These are phyloP conservation scores for peach (Prunus persica) DNA, from an alignment of 306 rosid species.

Conservation along the genomic window Prunus_persica_NCBIv2 NC_034009.1:33792001-33792500, in stretches of 20 bases:
- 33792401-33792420: too few species aligned
- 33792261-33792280: neutral
- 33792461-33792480: too few species aligned
- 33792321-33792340: too few species aligned
- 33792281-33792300: too few species aligned
- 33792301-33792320: too few species aligned
- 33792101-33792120: conserved; percentile 1
- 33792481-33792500: too few species aligned
- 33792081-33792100: neutral
- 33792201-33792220: neutral
- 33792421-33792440: too few species aligned
- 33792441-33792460: too few species aligned
- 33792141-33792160: neutral
- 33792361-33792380: too few species aligned
- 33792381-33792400: too few species aligned
- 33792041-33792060: neutral
- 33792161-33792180: neutral
- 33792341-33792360: too few species aligned
- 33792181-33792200: neutral
- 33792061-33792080: conserved; percentile 2
- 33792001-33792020: neutral
- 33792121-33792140: neutral
- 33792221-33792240: neutral
- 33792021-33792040: neutral
- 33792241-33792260: neutral